A percentile compares a stretch with the other conserved stretches of the same genome.
phyloP scores from a whole-genome alignment of 75 land plant genomes.

The Cupressus sempervirens region DNA sequence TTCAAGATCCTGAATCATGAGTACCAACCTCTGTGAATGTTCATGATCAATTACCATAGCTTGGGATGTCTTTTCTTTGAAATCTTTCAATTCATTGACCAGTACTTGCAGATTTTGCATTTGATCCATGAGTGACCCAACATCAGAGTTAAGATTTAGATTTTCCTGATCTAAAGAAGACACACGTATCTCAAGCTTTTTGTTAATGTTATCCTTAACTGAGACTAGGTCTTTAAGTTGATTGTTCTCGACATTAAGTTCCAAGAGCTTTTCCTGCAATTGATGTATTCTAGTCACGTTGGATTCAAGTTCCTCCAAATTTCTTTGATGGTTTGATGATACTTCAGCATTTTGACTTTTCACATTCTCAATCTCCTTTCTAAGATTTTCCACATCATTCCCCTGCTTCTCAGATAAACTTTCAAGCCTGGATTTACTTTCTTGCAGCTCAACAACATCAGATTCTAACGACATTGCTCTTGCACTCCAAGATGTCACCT shows the following conservation, averaged over 20 bases:
- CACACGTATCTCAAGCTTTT: conserved; percentile 2
- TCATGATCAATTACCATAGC: conserved; percentile 2
- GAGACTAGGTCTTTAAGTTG: conserved; percentile 7
- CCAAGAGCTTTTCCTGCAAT: background rate
- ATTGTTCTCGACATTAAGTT: conserved; percentile 2
- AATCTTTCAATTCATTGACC: conserved; percentile 7
- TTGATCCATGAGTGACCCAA: background rate
- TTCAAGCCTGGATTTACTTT: background rate
- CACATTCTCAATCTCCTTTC: background rate
- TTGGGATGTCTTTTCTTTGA: background rate
- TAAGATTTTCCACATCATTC: background rate
- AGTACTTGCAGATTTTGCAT: background rate
- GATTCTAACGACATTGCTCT: background rate
- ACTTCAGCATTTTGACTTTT: background rate
- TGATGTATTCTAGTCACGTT: background rate
- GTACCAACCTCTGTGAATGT: background rate
- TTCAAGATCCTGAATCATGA: conserved; percentile 4
- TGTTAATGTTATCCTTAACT: background rate
- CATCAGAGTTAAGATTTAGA: conserved; percentile 5
- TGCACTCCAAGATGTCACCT: background rate
- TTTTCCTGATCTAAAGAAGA: conserved; percentile 4
- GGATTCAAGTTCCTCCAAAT: background rate
- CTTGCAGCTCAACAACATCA: background rate
- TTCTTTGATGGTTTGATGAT: background rate
- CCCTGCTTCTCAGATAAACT: background rate